These are phyloP conservation scores for Cajanus cajan DNA, from an alignment of 306 rosid species.

Conservation along the genomic window DNA sequence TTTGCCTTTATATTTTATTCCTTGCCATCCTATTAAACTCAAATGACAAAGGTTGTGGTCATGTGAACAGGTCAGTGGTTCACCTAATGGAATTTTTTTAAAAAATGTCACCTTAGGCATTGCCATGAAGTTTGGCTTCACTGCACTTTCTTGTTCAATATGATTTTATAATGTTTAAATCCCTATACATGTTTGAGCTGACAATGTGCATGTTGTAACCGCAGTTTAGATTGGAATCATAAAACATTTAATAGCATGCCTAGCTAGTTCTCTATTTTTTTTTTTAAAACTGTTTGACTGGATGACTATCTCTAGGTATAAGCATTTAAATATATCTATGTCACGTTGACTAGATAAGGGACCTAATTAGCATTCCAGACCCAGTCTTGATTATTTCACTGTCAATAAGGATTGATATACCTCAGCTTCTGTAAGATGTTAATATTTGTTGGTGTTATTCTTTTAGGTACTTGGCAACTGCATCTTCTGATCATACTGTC, in stretches of 20 bases:
- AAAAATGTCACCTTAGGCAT: too few relatives aligned
- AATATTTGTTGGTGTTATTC: constrained; percentile 20
- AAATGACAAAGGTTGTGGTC: not conserved
- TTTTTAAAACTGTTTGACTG: not conserved
- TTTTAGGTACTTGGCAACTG: constrained; percentile 90
- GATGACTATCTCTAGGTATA: not conserved
- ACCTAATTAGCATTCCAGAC: not conserved
- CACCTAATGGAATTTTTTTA: not conserved
- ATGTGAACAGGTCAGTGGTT: not conserved
- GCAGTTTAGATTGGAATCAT: not conserved
- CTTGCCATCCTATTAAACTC: not conserved
- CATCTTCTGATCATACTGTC: constrained; percentile 90
- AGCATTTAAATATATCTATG: constrained; percentile 2
- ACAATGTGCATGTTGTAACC: not conserved
- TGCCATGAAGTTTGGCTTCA: not conserved
- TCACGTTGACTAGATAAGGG: not conserved
- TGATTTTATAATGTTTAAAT: not conserved
- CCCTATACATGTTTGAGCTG: not conserved
- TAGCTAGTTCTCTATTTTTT: constrained; percentile 2
- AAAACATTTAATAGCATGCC: not conserved
- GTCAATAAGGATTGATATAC: not conserved
- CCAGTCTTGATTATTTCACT: constrained; percentile 14
- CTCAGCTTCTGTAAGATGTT: constrained; percentile 21
- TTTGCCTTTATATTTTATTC: not conserved
- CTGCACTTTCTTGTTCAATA: constrained; percentile 3